Evolutionary conservation across 148 eudicot genomes (phyloP).

Genomic region (Cornus kousa): DNA sequence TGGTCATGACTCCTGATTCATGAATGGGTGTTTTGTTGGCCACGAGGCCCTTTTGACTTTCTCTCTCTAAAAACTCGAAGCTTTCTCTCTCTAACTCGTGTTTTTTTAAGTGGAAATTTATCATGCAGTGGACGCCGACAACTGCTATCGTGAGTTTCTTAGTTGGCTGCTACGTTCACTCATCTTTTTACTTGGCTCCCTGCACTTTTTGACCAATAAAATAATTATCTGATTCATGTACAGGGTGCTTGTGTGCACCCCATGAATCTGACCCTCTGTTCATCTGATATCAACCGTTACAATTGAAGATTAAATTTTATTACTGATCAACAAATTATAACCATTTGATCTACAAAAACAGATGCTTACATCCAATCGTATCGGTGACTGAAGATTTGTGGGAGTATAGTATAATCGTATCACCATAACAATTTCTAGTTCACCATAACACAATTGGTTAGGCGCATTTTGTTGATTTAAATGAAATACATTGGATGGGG

Average conservation of each 20-base stretch:
- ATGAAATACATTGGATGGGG: background rate
- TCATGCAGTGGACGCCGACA: background rate
- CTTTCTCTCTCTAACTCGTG: slow-evolving; percentile 24
- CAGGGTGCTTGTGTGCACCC: background rate
- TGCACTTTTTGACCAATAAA: background rate
- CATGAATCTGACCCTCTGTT: background rate
- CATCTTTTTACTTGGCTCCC: background rate
- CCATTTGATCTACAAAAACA: background rate
- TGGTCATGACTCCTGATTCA: background rate
- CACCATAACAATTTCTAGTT: background rate
- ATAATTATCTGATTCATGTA: background rate
- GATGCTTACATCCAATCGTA: background rate
- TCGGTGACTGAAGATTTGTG: background rate
- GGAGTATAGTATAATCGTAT: background rate
- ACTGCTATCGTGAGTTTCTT: background rate
- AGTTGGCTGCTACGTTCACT: background rate
- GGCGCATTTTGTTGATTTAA: background rate
- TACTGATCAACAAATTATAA: too few species aligned
- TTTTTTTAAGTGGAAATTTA: background rate
- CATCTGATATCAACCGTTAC: background rate
- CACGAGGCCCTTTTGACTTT: slow-evolving; percentile 17
- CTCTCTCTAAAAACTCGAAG: slow-evolving; percentile 4
- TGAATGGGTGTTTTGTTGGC: background rate
- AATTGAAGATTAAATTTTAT: too few species aligned
- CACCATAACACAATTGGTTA: background rate